Base-by-base conservation (phyloP, 1,284 basidiomycete genomes). In the Microstroma glucosiphilum region DNA sequence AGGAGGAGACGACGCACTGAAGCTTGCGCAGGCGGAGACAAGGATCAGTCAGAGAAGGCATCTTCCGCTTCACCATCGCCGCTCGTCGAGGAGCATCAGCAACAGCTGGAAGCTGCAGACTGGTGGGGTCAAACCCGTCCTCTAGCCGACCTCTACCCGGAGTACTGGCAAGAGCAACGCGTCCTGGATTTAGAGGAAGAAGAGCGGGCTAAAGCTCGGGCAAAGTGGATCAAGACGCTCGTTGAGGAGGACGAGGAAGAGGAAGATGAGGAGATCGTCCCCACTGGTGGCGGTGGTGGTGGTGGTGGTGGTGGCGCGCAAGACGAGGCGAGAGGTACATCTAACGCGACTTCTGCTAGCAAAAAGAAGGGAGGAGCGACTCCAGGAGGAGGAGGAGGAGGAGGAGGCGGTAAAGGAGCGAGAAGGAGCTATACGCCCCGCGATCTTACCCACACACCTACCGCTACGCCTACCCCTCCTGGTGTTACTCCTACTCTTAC, bases 101-200 rank as follows among this genome's bases (percentile, higher is more conserved):
- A n/a, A n/a, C n/a, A n/a, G n/a, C n/a, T n/a, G n/a, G n/a, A 37
- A 37, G 30, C 30, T 37, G 4, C 30, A 7, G 8, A 19, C 6
- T 54, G 51, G 51, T 54, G 51, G 51, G 51, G 51, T 25, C n/a
- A 26, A 3, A 23, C 21, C 51, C 51, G 51, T 21, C 65, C 69
- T 1, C 51, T 75, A 0, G 55, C 37, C 25, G 71, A 60, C n/a
- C 56, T 70, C 1, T 73, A 69, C 57, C 67, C 64, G 9, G 65
- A 73, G 48, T 73, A 68, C 46, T 46, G 69, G 0, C 54, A 56
- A 15, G 74, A 75, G 48, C 66, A 71, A 64, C 69, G 69, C 68
- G 12, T 19, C 40, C 60, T 66, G 49, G 74, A 76, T 41, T 46
- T 73, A 40, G 57, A 46, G 26, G 74, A 76, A 55, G 74, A 76